Evolutionary conservation across 352 stramenopile genomes (phyloP).

Genomic region (Blastocystis sp.): DNA sequence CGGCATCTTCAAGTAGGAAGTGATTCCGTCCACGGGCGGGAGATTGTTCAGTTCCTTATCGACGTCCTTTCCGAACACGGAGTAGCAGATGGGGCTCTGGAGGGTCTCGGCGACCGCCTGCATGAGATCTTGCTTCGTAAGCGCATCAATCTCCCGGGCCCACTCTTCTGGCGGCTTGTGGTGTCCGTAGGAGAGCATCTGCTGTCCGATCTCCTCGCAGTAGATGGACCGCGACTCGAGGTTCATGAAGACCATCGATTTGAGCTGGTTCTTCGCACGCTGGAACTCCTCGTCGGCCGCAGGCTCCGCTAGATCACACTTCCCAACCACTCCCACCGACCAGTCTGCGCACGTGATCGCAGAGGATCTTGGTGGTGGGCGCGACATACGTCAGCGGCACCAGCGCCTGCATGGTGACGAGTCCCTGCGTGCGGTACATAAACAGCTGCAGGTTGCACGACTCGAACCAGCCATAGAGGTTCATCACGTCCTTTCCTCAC

Average conservation of each 20-base stretch:
- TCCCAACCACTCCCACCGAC: conserved; percentile 81
- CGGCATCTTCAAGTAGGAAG: conserved; percentile 10
- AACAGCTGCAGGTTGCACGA: conserved; percentile 85
- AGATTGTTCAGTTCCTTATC: not conserved
- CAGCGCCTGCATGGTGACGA: conserved; percentile 79
- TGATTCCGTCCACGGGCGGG: not conserved
- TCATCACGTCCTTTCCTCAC: conserved; percentile 74
- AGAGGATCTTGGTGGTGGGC: conserved; percentile 33
- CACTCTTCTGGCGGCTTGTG: conserved; percentile 76
- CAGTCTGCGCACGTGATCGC: conserved; percentile 61
- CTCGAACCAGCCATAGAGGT: conserved; percentile 92
- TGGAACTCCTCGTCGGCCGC: conserved; percentile 73
- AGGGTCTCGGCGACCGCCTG: conserved; percentile 70
- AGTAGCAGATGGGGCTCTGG: conserved; percentile 60
- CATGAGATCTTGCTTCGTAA: conserved; percentile 74
- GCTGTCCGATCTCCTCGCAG: conserved; percentile 95
- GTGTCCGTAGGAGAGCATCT: conserved; percentile 88
- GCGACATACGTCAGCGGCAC: conserved; percentile 1
- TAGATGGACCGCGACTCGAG: conserved; percentile 90
- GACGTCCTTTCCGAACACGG: conserved; percentile 30
- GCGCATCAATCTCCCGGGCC: conserved; percentile 74
- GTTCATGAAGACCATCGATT: conserved; percentile 95
- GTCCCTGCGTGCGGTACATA: conserved; percentile 82
- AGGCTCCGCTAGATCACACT: conserved; percentile 72
- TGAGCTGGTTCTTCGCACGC: conserved; percentile 95